Evolutionary conservation across 2,329 filamentous ascomycete genomes (phyloP), one percentile per base, ranked within the genome.

Genomic region (Xylaria sp.): DNA sequence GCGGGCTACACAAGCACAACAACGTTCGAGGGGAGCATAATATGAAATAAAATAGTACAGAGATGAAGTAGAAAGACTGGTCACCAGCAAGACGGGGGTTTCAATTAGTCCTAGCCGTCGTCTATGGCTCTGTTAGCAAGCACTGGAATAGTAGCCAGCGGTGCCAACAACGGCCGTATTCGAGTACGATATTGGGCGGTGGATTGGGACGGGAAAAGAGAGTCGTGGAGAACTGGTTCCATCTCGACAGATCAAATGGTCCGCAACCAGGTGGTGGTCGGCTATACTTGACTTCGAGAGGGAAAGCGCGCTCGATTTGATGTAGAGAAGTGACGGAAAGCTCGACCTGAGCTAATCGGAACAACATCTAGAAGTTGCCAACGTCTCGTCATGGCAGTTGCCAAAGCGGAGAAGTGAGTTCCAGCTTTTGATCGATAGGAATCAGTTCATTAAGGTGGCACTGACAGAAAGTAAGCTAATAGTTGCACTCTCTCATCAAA

Each of bases 1-100:
- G 55, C 44, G 52, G 60, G 65, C 65, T 20, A 70, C 54, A 41
- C 50, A 52, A 70, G 65, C 62, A 63, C 63, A 68, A 65, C 32
- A 37, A 44, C 32, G 41, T 54, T 48, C 8, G 46, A 61, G 20
- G 54, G 59, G 65, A 71, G 72, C 55, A 72, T 69, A 72, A 66
- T 71, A 77, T 76, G 72, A 73, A 71, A 74, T 75, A 76, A 76
- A 72, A 66, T 64, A 72, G 72, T 74, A 74, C 63, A 70, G 70
- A 70, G 71, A 73, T 62, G 70, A 55, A 65, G 70, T 74, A 74
- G 73, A 65, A 72, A 73, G 62, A 65, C 65, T 65, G 69, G 63
- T 57, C 54, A 69, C 68, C 72, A 55, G 52, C 51, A n/a, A 28
- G 65, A 55, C 48, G 51, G 63, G 57, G 63, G 37, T 57, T 63